Evolutionary conservation across 169 alveolate genomes (phyloP), one percentile per base, ranked within the genome.

Genomic region (Plasmodium gonderi): DNA sequence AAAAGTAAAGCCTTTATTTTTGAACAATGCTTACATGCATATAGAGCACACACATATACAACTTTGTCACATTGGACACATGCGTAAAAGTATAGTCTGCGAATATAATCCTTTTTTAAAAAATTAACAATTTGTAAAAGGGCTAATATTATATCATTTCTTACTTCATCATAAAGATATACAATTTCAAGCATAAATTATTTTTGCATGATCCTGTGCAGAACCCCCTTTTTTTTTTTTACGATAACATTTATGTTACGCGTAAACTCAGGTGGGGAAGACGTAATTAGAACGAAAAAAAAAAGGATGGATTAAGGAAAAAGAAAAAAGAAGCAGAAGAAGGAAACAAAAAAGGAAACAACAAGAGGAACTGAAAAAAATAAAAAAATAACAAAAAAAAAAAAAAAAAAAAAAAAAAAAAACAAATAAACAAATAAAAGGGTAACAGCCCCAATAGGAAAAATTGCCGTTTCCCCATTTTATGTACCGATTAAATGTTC

Each of bases 171-270:
- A 49, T 33, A 31, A 40, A 20, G 65, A 47, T 40, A 74, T 78
- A 65, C 87, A 78, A 49, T 78, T 29, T 45, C 31, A 45, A n/a
- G 87, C 75, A 38, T 78, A 49, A 47, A 45, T 49, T 78, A 26
- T 78, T 78, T 45, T 60, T 78, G 17, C 83, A 23, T 33, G 0
- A 3, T 49, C 17, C 20, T 0, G 68, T 29, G 68, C 68, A 51
- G 68, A n/a, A n/a, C n/a, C n/a, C n/a, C n/a, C n/a, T n/a, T n/a
- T n/a, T n/a, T n/a, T n/a, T n/a, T n/a, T n/a, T n/a, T n/a, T n/a
- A n/a, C n/a, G n/a, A n/a, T n/a, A n/a, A n/a, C n/a, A n/a, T n/a
- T n/a, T n/a, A n/a, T n/a, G n/a, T n/a, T n/a, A n/a, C 72, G 29
- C 72, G 72, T 20, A 54, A 20, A 54, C 14, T 26, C 9, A 33